These are phyloP conservation scores for Termitomyces sp. DNA, from an alignment of 768 basidiomycete genomes.

Conservation along the genomic window DNA sequence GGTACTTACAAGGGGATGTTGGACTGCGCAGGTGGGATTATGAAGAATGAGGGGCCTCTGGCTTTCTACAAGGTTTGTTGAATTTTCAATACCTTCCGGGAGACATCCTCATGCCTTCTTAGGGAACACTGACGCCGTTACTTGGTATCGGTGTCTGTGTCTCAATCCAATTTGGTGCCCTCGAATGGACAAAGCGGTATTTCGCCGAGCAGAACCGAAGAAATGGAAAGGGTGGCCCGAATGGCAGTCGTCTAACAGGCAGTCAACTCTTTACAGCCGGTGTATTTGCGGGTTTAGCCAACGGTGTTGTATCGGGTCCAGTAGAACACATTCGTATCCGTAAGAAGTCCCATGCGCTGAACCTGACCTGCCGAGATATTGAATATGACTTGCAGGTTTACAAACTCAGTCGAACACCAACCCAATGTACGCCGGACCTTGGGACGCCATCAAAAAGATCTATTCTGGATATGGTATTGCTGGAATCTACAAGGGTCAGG, in stretches of 20 bases:
- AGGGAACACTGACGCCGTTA: constrained; percentile 90
- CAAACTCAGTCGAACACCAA: constrained; percentile 86
- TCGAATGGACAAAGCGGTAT: constrained; percentile 81
- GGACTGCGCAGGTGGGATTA: constrained; percentile 84
- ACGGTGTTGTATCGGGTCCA: constrained; percentile 90
- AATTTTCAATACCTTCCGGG: not conserved
- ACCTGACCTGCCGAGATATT: constrained; percentile 1
- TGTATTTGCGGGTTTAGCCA: constrained; percentile 83
- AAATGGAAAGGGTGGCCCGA: constrained; percentile 58
- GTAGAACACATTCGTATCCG: constrained; percentile 98
- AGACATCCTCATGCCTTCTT: constrained; percentile 4
- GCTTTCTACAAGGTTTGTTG: constrained; percentile 87
- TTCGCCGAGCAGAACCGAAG: constrained; percentile 64
- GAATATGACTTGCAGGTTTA: constrained; percentile 51
- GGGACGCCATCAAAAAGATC: constrained; percentile 87
- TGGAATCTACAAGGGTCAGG: constrained; percentile 92
- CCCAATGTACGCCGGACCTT: constrained; percentile 78
- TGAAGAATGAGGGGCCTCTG: constrained; percentile 87
- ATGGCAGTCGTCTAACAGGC: constrained; percentile 56
- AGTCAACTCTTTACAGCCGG: constrained; percentile 75
- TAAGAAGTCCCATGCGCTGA: constrained; percentile 40
- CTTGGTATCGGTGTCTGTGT: constrained; percentile 93
- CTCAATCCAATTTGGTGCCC: constrained; percentile 91
- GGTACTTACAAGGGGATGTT: constrained; percentile 89
- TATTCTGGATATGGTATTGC: constrained; percentile 68